Conservation (phyloP, 805 yeast genomes). For the Wickerhamomyces chambardii region DNA sequence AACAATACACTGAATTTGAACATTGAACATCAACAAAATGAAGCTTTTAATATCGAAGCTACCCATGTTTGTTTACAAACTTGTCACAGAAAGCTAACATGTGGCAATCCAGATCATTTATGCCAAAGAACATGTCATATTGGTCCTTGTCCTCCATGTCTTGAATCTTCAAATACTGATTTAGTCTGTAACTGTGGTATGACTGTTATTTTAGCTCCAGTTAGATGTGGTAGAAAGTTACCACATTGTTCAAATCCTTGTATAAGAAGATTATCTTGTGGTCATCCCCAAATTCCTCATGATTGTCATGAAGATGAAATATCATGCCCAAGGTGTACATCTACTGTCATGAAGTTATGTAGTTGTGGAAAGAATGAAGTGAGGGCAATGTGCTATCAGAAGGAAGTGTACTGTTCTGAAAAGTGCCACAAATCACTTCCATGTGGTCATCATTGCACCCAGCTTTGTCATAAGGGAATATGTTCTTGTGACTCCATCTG, state of each 20-base stretch:
- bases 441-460: constrained; percentile 44
- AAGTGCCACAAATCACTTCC: constrained; percentile 43
- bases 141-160: constrained; percentile 75
- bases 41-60: constrained; percentile 55
- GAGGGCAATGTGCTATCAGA: constrained; percentile 61
- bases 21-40: constrained; percentile 30
- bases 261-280: constrained; percentile 47
- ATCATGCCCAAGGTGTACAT: constrained; percentile 73
- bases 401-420: constrained; percentile 58
- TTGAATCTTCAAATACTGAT: constrained; percentile 76
- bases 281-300: constrained; percentile 64
- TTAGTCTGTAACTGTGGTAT: constrained; percentile 73
- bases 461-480: constrained; percentile 50
- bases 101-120: constrained; percentile 49
- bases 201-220: constrained; percentile 74
- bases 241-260: constrained; percentile 65
- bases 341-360: constrained; percentile 45
- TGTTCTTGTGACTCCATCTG: constrained; percentile 64
- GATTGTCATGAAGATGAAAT: constrained; percentile 61
- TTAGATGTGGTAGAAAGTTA: constrained; percentile 68
- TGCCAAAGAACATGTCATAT: constrained; percentile 69
- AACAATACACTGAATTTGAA: constrained; percentile 26
- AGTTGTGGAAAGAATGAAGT: constrained; percentile 50
- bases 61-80: constrained; percentile 62
- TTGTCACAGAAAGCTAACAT: constrained; percentile 53